Base-by-base conservation (phyloP, 371 early-diverging fungal genomes). In the Mucor lusitanicus region DNA sequence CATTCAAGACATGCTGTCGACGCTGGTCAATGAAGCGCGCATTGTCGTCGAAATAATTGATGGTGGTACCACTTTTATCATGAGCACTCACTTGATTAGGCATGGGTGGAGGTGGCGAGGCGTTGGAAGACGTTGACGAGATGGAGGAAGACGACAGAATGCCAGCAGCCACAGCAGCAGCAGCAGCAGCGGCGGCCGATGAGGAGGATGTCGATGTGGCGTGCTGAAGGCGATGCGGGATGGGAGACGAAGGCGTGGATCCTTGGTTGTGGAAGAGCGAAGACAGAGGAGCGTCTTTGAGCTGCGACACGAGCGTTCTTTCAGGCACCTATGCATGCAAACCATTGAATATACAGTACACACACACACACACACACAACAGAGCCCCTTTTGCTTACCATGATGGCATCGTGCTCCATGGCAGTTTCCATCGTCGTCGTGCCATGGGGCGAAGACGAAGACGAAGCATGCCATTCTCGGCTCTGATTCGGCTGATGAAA, bases 71-170 rank as follows among this genome's bases (percentile, higher is more conserved):
- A 30, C 30, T 21, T 30, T 61, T 40, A 40, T 40, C 61, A 6
- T 28, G 27, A 17, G 6, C n/a, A 25, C 30, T 30, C 30, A 30
- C 27, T 17, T 12, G 32, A 30, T 19, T 19, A 19, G 40, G 39
- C 13, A 30, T 28, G 27, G 37, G 21, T 35, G 65, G 37, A 19
- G 65, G 65, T 28, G 65, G 57, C 11, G 53, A 53, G 5, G 65
- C 50, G 37, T 21, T 37, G n/a, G 65, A 32, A 3, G 65, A 65
- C 12, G 65, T 50, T n/a, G 58, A 59, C 7, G 64, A 64, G 30
- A 53, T 53, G 27, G 40, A 35, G 21, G 58, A 59, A 23, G 59
- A 25, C 3, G 40, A 25, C 5, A 59, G 11, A 42, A 40, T 37
- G 17, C 35, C 59, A 23, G 59, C 27, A 27, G 59, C 25, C 15